Percentiles rank a stretch among this genome's conserved stretches.
Evolutionary conservation across 2,329 filamentous ascomycete genomes (phyloP).

Genomic region (Davidsoniella australis): DNA sequence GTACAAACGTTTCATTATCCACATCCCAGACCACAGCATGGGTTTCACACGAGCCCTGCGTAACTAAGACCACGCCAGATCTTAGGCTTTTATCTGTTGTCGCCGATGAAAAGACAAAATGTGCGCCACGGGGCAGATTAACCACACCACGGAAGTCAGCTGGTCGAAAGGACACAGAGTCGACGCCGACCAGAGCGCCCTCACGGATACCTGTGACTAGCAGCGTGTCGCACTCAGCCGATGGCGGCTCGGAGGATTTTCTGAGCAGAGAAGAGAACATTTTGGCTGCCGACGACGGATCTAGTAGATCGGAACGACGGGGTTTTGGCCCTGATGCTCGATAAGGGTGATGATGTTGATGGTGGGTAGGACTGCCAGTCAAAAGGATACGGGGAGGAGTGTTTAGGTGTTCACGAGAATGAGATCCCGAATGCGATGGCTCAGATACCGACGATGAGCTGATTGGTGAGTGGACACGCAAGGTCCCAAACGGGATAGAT

Average conservation of each 20-base stretch:
- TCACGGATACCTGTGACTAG: constrained; percentile 26
- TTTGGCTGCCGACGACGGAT: neutral
- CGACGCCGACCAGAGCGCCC: constrained; percentile 35
- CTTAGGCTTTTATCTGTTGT: constrained; percentile 28
- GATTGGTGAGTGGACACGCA: constrained; percentile 21
- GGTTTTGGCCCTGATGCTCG: too few relatives aligned
- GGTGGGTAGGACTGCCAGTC: too few relatives aligned
- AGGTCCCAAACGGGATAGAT: constrained; percentile 25
- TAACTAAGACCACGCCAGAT: constrained; percentile 40
- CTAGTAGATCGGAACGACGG: too few relatives aligned
- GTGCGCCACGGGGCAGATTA: constrained; percentile 36
- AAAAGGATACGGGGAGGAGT: too few relatives aligned
- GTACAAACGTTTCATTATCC: constrained; percentile 35
- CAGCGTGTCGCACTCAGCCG: neutral
- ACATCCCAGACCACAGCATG: constrained; percentile 38
- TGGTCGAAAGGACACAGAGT: constrained; percentile 31
- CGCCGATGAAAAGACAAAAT: constrained; percentile 42
- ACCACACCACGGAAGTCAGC: constrained; percentile 35
- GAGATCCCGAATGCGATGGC: neutral
- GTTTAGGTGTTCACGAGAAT: too few relatives aligned
- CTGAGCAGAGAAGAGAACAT: neutral
- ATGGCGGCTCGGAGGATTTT: too few relatives aligned
- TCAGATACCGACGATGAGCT: neutral
- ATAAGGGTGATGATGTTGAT: too few relatives aligned
- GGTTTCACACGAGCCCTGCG: constrained; percentile 20